phyloP scores from a whole-genome alignment of 192 early-diverging fungal genomes.

The Backusella tuberculispora region DNA sequence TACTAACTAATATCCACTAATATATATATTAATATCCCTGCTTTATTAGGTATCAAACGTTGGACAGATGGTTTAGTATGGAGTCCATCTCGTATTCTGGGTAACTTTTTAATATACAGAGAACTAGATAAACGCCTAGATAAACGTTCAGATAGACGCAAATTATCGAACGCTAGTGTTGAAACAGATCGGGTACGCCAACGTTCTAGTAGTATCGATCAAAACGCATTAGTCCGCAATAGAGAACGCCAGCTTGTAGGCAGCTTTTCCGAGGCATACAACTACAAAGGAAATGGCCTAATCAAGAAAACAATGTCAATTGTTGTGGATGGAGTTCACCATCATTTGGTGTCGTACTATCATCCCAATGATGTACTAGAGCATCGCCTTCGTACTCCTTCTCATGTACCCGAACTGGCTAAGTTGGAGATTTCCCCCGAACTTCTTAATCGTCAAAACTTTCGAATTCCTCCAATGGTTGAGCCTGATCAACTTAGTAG shows the following conservation, averaged over 20 bases:
- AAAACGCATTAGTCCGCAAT: slow-evolving; percentile 30
- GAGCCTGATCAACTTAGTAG: background rate
- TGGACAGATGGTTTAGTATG: slow-evolving; percentile 86
- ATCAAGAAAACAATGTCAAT: slow-evolving; percentile 82
- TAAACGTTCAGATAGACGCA: background rate
- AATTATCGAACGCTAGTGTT: background rate
- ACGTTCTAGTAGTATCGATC: background rate
- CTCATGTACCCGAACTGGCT: slow-evolving; percentile 47
- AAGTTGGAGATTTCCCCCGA: slow-evolving; percentile 58
- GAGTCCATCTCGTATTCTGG: slow-evolving; percentile 83
- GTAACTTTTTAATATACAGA: slow-evolving; percentile 81
- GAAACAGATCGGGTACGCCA: slow-evolving; percentile 9
- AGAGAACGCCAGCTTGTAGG: slow-evolving; percentile 56
- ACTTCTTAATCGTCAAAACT: slow-evolving; percentile 57
- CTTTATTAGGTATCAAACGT: slow-evolving; percentile 64
- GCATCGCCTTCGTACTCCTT: slow-evolving; percentile 54
- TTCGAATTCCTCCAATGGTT: slow-evolving; percentile 46
- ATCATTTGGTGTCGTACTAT: slow-evolving; percentile 62
- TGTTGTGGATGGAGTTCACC: slow-evolving; percentile 61
- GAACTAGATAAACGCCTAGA: slow-evolving; percentile 53
- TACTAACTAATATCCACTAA: background rate
- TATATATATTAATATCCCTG: background rate
- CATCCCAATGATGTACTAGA: slow-evolving; percentile 60
- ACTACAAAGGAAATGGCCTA: slow-evolving; percentile 64
- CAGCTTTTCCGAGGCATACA: slow-evolving; percentile 53